A percentile compares a stretch with the other conserved stretches of the same genome.
phyloP scores from a whole-genome alignment of 768 basidiomycete species.

The Russula dissimulans region DNA sequence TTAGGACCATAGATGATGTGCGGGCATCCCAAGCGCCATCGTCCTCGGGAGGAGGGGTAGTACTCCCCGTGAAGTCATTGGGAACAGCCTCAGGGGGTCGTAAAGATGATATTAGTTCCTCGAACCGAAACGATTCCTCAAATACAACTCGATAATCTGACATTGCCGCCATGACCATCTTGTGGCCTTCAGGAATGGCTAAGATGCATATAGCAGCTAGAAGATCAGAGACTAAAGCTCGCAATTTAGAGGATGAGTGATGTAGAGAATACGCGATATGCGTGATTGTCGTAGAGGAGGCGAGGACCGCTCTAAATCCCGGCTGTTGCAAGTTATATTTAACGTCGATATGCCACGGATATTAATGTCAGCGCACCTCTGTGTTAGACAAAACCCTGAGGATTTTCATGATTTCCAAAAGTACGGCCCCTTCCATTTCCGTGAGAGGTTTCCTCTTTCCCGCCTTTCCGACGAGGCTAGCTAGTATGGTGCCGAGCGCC shows the following conservation, averaged over 20 bases:
- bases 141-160: constrained; percentile 69
- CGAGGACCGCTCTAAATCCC: constrained; percentile 62
- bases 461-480: constrained; percentile 53
- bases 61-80: constrained; percentile 24
- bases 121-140: constrained; percentile 73
- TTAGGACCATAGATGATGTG: constrained; percentile 61
- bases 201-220: constrained; percentile 79
- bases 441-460: constrained; percentile 50
- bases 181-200: constrained; percentile 60
- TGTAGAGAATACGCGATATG: constrained; percentile 67
- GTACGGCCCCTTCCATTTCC: constrained; percentile 57
- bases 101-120: constrained; percentile 58
- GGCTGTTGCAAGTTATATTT: constrained; percentile 34
- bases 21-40: constrained; percentile 78
- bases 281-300: constrained; percentile 54
- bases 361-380: constrained; percentile 43
- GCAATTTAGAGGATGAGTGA: constrained; percentile 55
- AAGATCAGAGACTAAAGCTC: constrained; percentile 63
- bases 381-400: constrained; percentile 79
- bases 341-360: neutral
- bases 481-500: constrained; percentile 47
- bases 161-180: constrained; percentile 63
- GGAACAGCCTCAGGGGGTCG: constrained; percentile 40
- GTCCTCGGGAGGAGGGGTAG: constrained; percentile 31
- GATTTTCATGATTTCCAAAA: constrained; percentile 72